phyloP scores from a whole-genome alignment of 805 yeast species.

The Yarrowia phangngaensis region DNA sequence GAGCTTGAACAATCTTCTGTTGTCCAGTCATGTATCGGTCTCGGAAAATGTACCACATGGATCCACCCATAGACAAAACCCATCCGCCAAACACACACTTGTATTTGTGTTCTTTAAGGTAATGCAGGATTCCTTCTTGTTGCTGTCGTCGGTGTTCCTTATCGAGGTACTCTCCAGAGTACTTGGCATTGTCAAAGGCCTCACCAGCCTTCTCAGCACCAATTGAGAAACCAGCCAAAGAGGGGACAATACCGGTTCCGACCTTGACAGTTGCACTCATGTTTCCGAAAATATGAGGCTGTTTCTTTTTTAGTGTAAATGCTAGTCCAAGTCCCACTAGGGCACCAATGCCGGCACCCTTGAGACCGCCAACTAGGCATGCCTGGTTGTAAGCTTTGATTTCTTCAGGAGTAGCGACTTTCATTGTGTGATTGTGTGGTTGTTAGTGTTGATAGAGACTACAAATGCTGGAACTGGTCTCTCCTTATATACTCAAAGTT shows the following conservation, averaged over 20 bases:
- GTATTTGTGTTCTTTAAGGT: constrained; percentile 32
- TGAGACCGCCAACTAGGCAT: constrained; percentile 56
- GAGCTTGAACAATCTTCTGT: constrained; percentile 82
- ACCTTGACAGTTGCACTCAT: constrained; percentile 44
- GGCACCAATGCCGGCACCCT: constrained; percentile 58
- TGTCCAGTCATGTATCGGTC: constrained; percentile 70
- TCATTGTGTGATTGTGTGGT: constrained; percentile 50
- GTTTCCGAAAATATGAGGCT: constrained; percentile 34
- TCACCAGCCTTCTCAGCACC: constrained; percentile 69
- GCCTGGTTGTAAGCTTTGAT: constrained; percentile 59
- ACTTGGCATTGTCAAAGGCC: constrained; percentile 57
- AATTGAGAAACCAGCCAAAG: constrained; percentile 57
- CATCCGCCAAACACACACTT: constrained; percentile 63
- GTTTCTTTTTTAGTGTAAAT: constrained; percentile 46
- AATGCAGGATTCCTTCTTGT: constrained; percentile 13
- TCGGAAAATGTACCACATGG: constrained; percentile 69
- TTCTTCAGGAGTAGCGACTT: constrained; percentile 63
- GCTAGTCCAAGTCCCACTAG: constrained; percentile 54
- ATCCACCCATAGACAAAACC: constrained; percentile 78
- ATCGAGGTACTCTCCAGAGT: constrained; percentile 48
- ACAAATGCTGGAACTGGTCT: too few species aligned
- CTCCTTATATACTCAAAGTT: too few species aligned
- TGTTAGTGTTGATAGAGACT: background rate
- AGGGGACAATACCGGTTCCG: constrained; percentile 65
- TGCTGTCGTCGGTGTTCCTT: constrained; percentile 41